These are phyloP conservation scores for Aspergillus sclerotialis DNA, from an alignment of 2,329 filamentous ascomycete species.

Conservation along the genomic window DNA sequence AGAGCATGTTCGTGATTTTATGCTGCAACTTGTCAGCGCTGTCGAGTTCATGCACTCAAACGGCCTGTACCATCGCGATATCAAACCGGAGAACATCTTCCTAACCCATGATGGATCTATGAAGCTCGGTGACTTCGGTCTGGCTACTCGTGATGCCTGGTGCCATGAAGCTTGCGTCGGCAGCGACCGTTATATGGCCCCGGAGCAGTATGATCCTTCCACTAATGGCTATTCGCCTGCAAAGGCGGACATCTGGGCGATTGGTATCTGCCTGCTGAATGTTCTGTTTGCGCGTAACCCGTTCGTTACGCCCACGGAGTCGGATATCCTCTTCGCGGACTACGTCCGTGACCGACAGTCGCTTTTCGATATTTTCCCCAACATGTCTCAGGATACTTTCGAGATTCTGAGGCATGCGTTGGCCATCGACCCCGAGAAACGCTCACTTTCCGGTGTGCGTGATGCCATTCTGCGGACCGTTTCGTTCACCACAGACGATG, in stretches of 20 bases:
- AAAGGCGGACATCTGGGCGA: slow-evolving; percentile 92
- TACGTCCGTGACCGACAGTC: slow-evolving; percentile 91
- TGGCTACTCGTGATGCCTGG: slow-evolving; percentile 85
- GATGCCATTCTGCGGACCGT: slow-evolving; percentile 71
- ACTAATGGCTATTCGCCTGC: slow-evolving; percentile 85
- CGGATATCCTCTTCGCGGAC: slow-evolving; percentile 89
- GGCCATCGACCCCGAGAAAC: slow-evolving; percentile 82
- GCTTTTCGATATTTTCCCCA: slow-evolving; percentile 95
- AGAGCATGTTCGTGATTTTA: slow-evolving; percentile 93
- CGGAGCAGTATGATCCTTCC: slow-evolving; percentile 90
- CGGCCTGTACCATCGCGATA: slow-evolving; percentile 91
- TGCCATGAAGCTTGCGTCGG: slow-evolving; percentile 89
- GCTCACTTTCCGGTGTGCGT: slow-evolving; percentile 71
- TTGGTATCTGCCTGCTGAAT: slow-evolving; percentile 94
- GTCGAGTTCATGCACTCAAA: slow-evolving; percentile 86
- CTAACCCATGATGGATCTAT: slow-evolving; percentile 76
- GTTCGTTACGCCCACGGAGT: slow-evolving; percentile 81
- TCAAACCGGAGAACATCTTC: slow-evolving; percentile 99
- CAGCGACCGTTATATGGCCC: slow-evolving; percentile 98
- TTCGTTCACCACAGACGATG: slow-evolving; percentile 90
- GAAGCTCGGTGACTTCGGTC: slow-evolving; percentile 95
- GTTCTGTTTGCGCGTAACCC: slow-evolving; percentile 95
- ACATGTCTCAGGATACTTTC: slow-evolving; percentile 97
- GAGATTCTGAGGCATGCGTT: slow-evolving; percentile 88
- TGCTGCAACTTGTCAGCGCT: slow-evolving; percentile 86